Conservation (phyloP, 352 stramenopile species). For the Phytophthora sp. region DNA sequence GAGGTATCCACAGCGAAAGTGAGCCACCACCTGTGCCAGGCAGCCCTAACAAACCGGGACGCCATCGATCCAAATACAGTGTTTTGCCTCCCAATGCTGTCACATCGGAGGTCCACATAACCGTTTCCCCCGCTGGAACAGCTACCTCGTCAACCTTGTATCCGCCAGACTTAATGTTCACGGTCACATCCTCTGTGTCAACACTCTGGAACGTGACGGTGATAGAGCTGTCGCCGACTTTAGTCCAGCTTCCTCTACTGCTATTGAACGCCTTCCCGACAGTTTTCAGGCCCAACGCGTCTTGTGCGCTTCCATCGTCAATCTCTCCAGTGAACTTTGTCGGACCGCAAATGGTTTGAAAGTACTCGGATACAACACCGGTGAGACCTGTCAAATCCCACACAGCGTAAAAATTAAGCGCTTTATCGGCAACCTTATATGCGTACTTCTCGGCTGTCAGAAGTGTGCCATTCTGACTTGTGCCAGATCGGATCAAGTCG, state of each 20-base stretch:
- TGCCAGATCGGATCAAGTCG: constrained; percentile 33
- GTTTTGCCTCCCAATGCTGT: constrained; percentile 32
- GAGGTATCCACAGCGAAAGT: constrained; percentile 34
- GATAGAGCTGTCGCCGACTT: constrained; percentile 22
- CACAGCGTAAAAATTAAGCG: constrained; percentile 36
- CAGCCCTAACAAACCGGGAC: constrained; percentile 27
- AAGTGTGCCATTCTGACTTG: constrained; percentile 32
- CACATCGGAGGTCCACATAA: constrained; percentile 24
- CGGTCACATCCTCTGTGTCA: constrained; percentile 35
- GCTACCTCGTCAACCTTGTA: constrained; percentile 26
- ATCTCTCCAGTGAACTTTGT: constrained; percentile 48
- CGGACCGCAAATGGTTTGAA: constrained; percentile 54
- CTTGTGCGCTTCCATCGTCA: constrained; percentile 38
- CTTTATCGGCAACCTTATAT: constrained; percentile 44
- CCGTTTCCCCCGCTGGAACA: constrained; percentile 21
- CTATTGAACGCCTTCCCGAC: constrained; percentile 38
- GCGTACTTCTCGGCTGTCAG: constrained; percentile 33
- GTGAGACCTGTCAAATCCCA: constrained; percentile 45
- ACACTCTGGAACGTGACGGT: constrained; percentile 30
- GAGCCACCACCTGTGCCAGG: constrained; percentile 36
- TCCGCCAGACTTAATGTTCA: constrained; percentile 40
- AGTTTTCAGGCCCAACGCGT: constrained; percentile 38
- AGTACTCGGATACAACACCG: constrained; percentile 38
- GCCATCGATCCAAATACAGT: constrained; percentile 44
- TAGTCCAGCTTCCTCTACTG: constrained; percentile 35